Conservation (phyloP, 345 rosid genomes). For the Bruguiera sexangula region DNA sequence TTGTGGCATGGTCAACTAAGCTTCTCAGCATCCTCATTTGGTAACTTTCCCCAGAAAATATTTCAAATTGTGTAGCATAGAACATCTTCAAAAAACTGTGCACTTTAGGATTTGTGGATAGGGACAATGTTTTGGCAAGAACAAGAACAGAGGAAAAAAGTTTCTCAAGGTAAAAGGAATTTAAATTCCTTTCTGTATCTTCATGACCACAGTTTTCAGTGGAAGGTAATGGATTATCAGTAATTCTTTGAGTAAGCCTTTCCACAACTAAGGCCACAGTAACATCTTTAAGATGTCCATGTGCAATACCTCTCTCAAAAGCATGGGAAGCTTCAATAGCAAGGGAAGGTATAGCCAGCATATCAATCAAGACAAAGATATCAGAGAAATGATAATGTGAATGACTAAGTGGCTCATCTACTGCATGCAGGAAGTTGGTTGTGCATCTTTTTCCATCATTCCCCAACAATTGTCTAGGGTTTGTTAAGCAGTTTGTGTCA, state of each 20-base stretch:
- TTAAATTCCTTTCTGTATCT: background rate
- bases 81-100: slow-evolving; percentile 6
- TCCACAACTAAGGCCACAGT: slow-evolving; percentile 11
- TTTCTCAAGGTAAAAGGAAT: background rate
- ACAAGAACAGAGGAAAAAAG: slow-evolving; percentile 7
- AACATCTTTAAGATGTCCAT: slow-evolving; percentile 6
- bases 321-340: slow-evolving; percentile 16
- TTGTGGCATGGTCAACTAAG: slow-evolving; percentile 11
- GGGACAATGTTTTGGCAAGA: slow-evolving; percentile 13
- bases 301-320: slow-evolving; percentile 17
- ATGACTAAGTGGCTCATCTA: background rate
- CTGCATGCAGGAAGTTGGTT: background rate
- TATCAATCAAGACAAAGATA: slow-evolving; percentile 10
- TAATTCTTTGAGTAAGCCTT: background rate
- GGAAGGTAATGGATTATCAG: background rate
- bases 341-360: slow-evolving; percentile 13
- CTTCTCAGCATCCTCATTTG: slow-evolving; percentile 3
- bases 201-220: slow-evolving; percentile 1
- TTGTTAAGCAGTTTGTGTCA: slow-evolving; percentile 3
- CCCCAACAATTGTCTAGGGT: background rate
- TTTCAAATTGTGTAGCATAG: slow-evolving; percentile 2
- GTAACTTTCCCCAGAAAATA: background rate
- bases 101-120: slow-evolving; percentile 3
- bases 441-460: background rate
- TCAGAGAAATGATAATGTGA: slow-evolving; percentile 7